Base-by-base conservation (phyloP, 495 filamentous ascomycete species). In the Penicillium steckii region DNA sequence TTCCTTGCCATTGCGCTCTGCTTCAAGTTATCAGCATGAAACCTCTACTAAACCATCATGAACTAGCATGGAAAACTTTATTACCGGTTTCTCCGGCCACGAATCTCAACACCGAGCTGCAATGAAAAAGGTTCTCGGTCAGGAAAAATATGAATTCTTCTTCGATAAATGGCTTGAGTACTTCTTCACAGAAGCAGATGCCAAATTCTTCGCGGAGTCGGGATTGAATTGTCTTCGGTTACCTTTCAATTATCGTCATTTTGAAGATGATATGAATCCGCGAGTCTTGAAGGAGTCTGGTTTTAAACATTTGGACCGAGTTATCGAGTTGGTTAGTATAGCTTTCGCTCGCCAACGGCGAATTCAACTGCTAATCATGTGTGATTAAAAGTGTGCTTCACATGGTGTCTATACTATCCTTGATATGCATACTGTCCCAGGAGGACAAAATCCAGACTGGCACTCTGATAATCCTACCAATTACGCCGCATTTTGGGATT, bases 391-490 rank as follows among this genome's bases (percentile, higher is more conserved):
- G 60, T 87, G 84, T 49, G 78, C 81, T 22, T 63, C 68, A 23
- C 50, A 82, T 13, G 74, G 74, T 13, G 74, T 87, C 45, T 86
- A 86, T 59, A 82, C 78, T 18, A 80, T 85, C 46, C 69, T 85
- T 18, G 84, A 86, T 58, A 73, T 87, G 71, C 84, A 86, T 59
- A 74, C 84, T 17, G 77, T 75, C 3, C 84, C 84, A 5, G 83
- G 84, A 3, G 82, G 82, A 3, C 84, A 87, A 56, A 86, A 85
- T 53, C 76, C 72, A 23, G 84, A 83, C 56, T 86, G 84, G 84
- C 84, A 87, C 59, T 77, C 73, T 1, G 84, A 87, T 53, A 75
- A 75, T 27, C 70, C 69, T 8, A 73, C 76, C 29, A 67, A 73
- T 55, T 70, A 81, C 45, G 81, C 83, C 3, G 69, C 76, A 8